A percentile compares a stretch with the other conserved stretches of the same genome.
phyloP scores from a whole-genome alignment of 2,329 filamentous ascomycete genomes.

The Botryotinia calthae region DNA sequence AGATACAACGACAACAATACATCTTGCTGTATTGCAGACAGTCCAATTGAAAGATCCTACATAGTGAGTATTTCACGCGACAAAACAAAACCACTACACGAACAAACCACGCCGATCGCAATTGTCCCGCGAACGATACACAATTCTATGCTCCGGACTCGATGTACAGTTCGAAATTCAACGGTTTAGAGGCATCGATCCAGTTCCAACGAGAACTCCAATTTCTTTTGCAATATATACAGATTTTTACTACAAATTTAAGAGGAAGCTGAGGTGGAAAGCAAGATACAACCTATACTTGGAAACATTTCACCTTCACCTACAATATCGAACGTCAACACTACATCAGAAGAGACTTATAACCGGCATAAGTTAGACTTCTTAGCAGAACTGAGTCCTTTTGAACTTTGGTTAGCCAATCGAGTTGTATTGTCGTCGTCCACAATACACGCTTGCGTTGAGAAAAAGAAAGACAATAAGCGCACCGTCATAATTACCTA shows the following conservation, averaged over 20 bases:
- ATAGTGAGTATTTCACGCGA: no score
- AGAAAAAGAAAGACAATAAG: neutral
- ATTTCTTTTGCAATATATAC: constrained; percentile 35
- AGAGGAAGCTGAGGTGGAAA: constrained; percentile 21
- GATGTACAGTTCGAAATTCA: constrained; percentile 26
- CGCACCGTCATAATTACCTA: neutral
- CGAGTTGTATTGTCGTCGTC: neutral
- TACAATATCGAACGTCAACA: neutral
- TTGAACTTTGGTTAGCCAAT: neutral
- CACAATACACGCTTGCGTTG: neutral
- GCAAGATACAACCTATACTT: constrained; percentile 5
- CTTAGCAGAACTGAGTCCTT: neutral
- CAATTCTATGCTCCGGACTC: constrained; percentile 17
- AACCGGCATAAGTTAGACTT: neutral
- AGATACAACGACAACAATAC: neutral
- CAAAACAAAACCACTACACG: neutral
- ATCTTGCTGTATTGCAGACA: neutral
- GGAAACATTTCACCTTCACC: neutral
- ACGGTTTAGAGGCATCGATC: constrained; percentile 25
- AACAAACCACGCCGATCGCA: neutral
- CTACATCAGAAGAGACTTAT: neutral
- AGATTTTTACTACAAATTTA: constrained; percentile 14
- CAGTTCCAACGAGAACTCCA: constrained; percentile 31
- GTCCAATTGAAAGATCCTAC: neutral
- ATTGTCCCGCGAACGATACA: neutral